Evolutionary conservation across 345 rosid species (phyloP), one percentile per base, ranked within the genome.

Genomic region (Barbarea vulgaris): DNA sequence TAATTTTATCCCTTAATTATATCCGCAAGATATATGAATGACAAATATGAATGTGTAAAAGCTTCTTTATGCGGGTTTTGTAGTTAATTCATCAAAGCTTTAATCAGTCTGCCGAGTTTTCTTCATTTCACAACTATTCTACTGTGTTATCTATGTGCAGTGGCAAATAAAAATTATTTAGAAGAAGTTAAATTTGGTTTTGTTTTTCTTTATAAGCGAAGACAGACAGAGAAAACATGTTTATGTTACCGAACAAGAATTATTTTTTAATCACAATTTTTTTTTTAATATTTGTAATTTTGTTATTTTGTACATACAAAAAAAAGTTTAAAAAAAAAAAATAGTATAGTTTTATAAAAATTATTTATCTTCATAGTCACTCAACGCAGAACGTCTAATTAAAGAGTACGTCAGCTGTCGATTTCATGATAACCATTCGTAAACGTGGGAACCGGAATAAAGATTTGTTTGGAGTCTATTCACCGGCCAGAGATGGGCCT

Each of bases 51-150:
- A 10, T 62, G 76, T 51, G 76, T 51, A 13, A 36, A 72, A 48
- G n/a, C 52, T 72, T 50, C 17, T 12, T 60, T 48, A 24, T n/a
- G 67, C 37, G 76, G 52, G 68, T 52, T 63, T 21, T 72, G 63
- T 19, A 41, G 54, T 39, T 39, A 14, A 39, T 18, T 50, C 24
- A 51, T n/a, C n/a, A n/a, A n/a, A 27, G 33, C 12, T 72, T 72
- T 42, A 39, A 39, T 30, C 24, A 10, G 52, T 10, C 14, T 11
- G 24, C 11, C 0, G 22, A 53, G n/a, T 37, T 36, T 37, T 24
- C 12, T 7, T 15, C 50, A 10, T 36, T 21, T 33, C 51, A 67
- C 19, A 21, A 50, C 12, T 33, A 1, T 21, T 56, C 6, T 27
- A 48, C 67, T 11, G 18, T 51, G 48, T 28, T 41, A 69, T 27